Base-by-base conservation (phyloP, 768 basidiomycete genomes). In the Termitomyces sp. region DNA sequence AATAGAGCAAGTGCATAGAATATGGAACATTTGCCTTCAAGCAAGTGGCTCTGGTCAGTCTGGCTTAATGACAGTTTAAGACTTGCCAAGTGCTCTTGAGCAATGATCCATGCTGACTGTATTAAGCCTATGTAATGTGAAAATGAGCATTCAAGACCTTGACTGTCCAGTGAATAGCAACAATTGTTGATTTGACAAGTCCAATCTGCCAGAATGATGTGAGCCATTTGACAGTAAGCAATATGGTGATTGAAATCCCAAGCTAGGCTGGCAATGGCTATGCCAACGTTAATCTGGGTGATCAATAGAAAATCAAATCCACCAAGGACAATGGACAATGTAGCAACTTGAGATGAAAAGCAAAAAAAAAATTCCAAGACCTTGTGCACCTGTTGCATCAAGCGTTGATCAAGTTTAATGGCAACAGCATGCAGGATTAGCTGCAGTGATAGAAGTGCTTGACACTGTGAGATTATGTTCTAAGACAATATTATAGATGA, bases 191-290 rank as follows among this genome's bases (percentile, higher is more conserved):
- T n/a, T n/a, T n/a, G n/a, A n/a, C n/a, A n/a, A n/a, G n/a, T n/a
- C 65, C 65, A 65, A 37, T 65, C 61, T 11, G 59, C 55, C 11
- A 63, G 45, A 3, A 58, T 65, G 5, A 65, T 60, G 11, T 29
- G 27, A 12, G 61, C 61, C 65, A 65, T 61, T 1, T 29, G 59
- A 0, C 59, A 37, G 35, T 60, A 71, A 0, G 58, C 47, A 7
- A 69, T 63, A 14, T 65, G 66, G 27, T 68, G 67, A 40, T 70
- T 68, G 2, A 69, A 62, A 38, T 70, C 66, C 1, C 64, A 59
- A 6, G 19, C 19, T 0, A 69, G 54, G 0, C 68, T 66, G 17
- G 62, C 40, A 2, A 69, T 47, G 0, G 65, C 64, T 2, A 65
- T 50, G 0, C 57, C 45, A 1, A 53, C 53, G 49, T 70, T 70